Base-by-base conservation (phyloP, 2,329 filamentous ascomycete genomes). In the Amauroascus niger region DNA sequence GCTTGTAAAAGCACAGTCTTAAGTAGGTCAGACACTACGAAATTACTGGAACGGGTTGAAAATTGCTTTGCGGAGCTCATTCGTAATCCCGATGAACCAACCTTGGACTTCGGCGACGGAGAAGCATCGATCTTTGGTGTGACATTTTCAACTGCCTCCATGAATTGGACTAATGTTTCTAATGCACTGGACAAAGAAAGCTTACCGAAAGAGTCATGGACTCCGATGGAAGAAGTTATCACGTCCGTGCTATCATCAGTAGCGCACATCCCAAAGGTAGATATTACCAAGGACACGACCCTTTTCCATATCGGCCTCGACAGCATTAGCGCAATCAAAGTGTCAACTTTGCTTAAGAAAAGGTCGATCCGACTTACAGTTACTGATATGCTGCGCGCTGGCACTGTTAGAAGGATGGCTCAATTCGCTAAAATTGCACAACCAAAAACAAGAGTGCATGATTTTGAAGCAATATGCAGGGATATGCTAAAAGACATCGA, bases 261-360 rank as follows among this genome's bases (percentile, higher is more conserved):
- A 0, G 86, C 88, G 0, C 79, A 78, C 14, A 69, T 85, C 0
- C 72, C 82, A 0, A 68, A 74, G 16, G 64, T 74, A 0, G 73
- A 80, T 1, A 86, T 95, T 49, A 68, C 71, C 2, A 76, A 75
- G 53, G 72, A 75, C 0, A 79, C 82, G 49, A 87, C 79, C 0
- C 79, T 95, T 11, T 95, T 93, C 67, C 83, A 93, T 58, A 76
- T 96, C 1, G 90, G 90, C 0, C 79, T 96, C 1, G 90, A 96
- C 65, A 96, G 90, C 0, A 95, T 96, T 66, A 91, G 84, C 58
- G 85, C 88, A 1, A 93, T 96, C 71, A 94, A 93, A 63, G 82
- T 89, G 2, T 81, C 83, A 7, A 79, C 84, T 0, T 73, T 89
- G 6, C 72, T 96, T 3, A 82, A 80, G 40, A 85, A 79, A 59